A percentile compares a stretch with the other conserved stretches of the same genome.
These are phyloP conservation scores for Oryza glaberrima DNA, from an alignment of 176 grass and related monocot genomes.

Conservation along the genomic window DNA sequence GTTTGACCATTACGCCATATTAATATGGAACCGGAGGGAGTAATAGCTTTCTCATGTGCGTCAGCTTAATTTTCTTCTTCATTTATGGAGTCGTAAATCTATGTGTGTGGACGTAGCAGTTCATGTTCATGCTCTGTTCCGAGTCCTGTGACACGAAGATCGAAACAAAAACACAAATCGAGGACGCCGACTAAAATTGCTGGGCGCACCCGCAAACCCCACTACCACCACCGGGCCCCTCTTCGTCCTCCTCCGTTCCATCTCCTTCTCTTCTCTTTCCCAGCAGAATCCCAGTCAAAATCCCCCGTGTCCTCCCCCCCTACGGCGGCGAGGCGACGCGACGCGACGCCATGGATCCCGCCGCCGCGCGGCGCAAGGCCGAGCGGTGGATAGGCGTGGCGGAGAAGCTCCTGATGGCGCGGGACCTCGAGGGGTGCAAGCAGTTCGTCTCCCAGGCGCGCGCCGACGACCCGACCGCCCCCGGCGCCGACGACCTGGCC, in stretches of 20 bases:
- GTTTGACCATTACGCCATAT: no score
- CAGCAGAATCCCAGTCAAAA: neutral
- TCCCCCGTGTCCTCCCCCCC: neutral
- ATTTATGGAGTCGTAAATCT: no score
- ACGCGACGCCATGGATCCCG: conserved; percentile 32
- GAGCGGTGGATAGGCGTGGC: conserved; percentile 55
- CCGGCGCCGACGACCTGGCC: conserved; percentile 55
- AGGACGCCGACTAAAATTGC: no score
- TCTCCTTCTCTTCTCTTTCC: neutral
- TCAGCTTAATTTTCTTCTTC: no score
- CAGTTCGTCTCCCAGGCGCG: conserved; percentile 61
- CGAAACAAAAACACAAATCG: no score
- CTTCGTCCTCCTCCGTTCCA: neutral
- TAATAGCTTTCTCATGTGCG: no score
- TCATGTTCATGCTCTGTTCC: no score
- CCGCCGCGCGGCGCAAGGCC: conserved; percentile 38
- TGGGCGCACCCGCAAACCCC: neutral
- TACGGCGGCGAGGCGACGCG: neutral
- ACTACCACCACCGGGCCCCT: neutral
- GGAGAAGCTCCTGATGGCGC: conserved; percentile 49
- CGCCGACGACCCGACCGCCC: conserved; percentile 45
- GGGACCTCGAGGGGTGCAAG: conserved; percentile 63
- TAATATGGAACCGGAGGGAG: no score
- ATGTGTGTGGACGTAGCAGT: no score
- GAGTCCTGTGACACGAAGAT: no score